Evolutionary conservation across 1,284 basidiomycete genomes (phyloP).

Genomic region (Ganoderma boninense): DNA sequence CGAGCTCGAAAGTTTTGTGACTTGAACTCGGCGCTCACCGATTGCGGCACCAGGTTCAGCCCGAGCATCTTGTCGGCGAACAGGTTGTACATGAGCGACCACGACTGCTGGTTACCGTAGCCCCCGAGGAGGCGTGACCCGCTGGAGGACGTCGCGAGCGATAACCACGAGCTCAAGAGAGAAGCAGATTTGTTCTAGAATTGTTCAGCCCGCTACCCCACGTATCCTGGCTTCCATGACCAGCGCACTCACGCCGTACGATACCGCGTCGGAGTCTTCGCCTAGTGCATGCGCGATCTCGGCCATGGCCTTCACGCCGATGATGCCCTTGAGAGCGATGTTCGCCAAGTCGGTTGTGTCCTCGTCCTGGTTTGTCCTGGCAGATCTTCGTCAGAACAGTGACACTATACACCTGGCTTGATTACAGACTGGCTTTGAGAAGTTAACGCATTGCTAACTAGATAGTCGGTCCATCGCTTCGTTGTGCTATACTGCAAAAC

Average conservation of each 20-base stretch:
- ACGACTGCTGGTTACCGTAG: slow-evolving; percentile 57
- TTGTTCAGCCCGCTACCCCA: background rate
- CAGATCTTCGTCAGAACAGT: background rate
- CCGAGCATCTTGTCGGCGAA: slow-evolving; percentile 67
- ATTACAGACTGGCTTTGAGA: slow-evolving; percentile 43
- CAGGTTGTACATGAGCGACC: slow-evolving; percentile 72
- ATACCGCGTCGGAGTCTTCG: slow-evolving; percentile 50
- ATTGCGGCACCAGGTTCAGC: slow-evolving; percentile 30
- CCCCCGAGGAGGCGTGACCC: slow-evolving; percentile 45
- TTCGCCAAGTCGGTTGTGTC: slow-evolving; percentile 66
- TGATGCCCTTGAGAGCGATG: slow-evolving; percentile 77
- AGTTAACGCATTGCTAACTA: slow-evolving; percentile 62
- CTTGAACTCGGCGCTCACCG: slow-evolving; percentile 24
- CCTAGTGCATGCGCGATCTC: slow-evolving; percentile 62
- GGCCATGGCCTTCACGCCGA: slow-evolving; percentile 74
- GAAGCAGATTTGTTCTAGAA: slow-evolving; percentile 28
- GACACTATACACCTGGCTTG: background rate
- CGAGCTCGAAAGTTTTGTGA: background rate
- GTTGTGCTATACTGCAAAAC: slow-evolving; percentile 56
- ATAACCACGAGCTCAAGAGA: slow-evolving; percentile 36
- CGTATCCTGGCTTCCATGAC: background rate
- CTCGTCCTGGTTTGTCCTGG: slow-evolving; percentile 64
- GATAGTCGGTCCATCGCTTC: slow-evolving; percentile 74
- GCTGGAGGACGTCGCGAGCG: slow-evolving; percentile 45
- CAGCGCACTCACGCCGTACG: slow-evolving; percentile 54